Percentiles rank a stretch among this genome's conserved stretches.
phyloP scores from a whole-genome alignment of 352 stramenopile genomes.

The Phytophthora sansomeana region DNA sequence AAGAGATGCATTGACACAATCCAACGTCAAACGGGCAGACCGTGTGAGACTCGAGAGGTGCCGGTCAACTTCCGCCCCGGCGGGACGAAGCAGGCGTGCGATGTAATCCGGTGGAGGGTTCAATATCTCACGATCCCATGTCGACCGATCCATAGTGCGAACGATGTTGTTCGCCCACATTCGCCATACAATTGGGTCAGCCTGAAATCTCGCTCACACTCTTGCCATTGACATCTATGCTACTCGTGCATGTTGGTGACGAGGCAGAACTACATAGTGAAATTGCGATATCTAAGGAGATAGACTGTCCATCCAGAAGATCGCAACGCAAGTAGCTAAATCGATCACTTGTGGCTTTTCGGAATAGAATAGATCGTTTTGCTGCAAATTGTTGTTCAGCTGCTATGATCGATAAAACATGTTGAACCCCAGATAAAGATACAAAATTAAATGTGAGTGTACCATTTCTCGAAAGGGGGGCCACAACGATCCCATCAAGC shows the following conservation, averaged over 20 bases:
- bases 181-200: too few species aligned
- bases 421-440: conserved; percentile 36
- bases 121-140: too few species aligned
- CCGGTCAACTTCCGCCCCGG: too few species aligned
- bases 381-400: conserved; percentile 53
- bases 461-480: conserved; percentile 33
- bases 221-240: conserved; percentile 23
- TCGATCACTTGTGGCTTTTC: conserved; percentile 25
- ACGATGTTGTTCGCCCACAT: too few species aligned
- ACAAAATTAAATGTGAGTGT: conserved; percentile 52
- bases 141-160: too few species aligned
- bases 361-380: conserved; percentile 54
- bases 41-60: too few species aligned
- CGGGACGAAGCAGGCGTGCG: too few species aligned
- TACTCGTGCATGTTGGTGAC: conserved; percentile 20
- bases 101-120: too few species aligned
- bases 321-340: conserved; percentile 59
- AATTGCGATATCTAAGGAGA: conserved; percentile 47
- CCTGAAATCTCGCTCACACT: conserved; percentile 12
- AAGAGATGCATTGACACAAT: too few species aligned
- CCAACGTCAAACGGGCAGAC: too few species aligned
- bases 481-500: conserved; percentile 42
- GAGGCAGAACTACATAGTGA: conserved; percentile 32
- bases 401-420: conserved; percentile 50
- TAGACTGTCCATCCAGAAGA: conserved; percentile 48